Evolutionary conservation across 371 early-diverging fungal species (phyloP), one percentile per base, ranked within the genome.

Genomic region (Smittium culicis): DNA sequence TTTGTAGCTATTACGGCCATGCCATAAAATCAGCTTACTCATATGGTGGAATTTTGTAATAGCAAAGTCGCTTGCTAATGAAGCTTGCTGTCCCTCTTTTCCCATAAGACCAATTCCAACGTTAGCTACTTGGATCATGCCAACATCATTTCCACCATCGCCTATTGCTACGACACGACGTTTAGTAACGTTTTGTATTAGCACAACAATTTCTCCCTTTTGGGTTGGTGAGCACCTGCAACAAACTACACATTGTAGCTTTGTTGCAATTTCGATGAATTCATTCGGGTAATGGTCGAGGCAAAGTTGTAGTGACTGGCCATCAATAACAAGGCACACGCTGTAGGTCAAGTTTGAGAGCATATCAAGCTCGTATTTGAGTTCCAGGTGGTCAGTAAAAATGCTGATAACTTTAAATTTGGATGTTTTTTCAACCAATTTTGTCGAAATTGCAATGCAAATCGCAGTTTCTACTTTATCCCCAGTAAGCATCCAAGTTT

Each of bases 401-500:
- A 74, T 86, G 85, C 0, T 87, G 71, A 34, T 92, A 79, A 30
- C 83, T 82, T 69, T 91, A 88, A 35, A 95, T 89, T 1, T 78
- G 79, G 77, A 95, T 93, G 68, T 90, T 90, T 29, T 94, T 85
- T 5, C 89, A 16, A 99, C 91, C 11, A 99, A 83, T 66, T 91
- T 90, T 25, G 96, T 91, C 0, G 94, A 93, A 16, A 93, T 84
- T 1, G 97, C 97, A 70, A 99, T 94, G 74, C 92, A 93, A 0
- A 89, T 94, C n/a, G 99, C 99, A 1, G 99, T 99, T 80, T 99
- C 99, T 69, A 96, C 91, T 73, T 99, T 99, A 77, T 99, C 99
- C 31, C 99, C 99, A 0, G 99, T 99, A 65, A 99, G 81, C 99
- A 99, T 99, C 99, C 99, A 99, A 27, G 99, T 88, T 74, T 89